phyloP scores from a whole-genome alignment of 176 grass and related monocot species.

The Zea luxurians region DNA sequence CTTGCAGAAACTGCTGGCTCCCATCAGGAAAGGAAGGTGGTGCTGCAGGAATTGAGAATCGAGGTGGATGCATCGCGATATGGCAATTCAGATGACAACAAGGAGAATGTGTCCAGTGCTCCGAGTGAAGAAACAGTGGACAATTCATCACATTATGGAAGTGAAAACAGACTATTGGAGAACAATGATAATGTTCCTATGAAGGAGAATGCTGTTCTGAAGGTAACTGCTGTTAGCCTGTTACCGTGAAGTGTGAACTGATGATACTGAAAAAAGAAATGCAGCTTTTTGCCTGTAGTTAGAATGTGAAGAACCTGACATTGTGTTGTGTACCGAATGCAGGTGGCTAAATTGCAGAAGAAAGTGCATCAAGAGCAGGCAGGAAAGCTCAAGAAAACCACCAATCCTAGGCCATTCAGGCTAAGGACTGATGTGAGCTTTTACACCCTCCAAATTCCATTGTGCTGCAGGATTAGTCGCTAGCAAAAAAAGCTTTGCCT shows the following conservation, averaged over 20 bases:
- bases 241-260: no score
- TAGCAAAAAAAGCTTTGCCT: not conserved
- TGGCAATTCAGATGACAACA: constrained; percentile 49
- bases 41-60: constrained; percentile 30
- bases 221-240: constrained; percentile 44
- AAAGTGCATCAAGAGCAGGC: constrained; percentile 46
- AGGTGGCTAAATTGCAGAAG: constrained; percentile 48
- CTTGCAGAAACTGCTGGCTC: constrained; percentile 1
- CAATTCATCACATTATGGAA: not conserved
- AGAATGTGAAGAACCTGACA: constrained; percentile 19
- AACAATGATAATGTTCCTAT: constrained; percentile 54
- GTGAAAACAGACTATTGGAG: constrained; percentile 38
- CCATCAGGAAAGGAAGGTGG: constrained; percentile 17
- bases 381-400: constrained; percentile 71
- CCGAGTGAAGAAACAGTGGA: not conserved
- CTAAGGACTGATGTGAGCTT: constrained; percentile 84
- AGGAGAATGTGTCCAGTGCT: constrained; percentile 57
- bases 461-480: not conserved
- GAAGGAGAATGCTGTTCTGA: not conserved
- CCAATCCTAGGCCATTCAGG: constrained; percentile 84
- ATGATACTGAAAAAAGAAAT: not conserved
- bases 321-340: constrained; percentile 4
- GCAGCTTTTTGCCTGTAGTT: not conserved
- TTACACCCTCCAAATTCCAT: not conserved
- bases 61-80: not conserved